Conservation (phyloP, 108 stramenopile species). For the Pseudonitzschia multistriata region DNA sequence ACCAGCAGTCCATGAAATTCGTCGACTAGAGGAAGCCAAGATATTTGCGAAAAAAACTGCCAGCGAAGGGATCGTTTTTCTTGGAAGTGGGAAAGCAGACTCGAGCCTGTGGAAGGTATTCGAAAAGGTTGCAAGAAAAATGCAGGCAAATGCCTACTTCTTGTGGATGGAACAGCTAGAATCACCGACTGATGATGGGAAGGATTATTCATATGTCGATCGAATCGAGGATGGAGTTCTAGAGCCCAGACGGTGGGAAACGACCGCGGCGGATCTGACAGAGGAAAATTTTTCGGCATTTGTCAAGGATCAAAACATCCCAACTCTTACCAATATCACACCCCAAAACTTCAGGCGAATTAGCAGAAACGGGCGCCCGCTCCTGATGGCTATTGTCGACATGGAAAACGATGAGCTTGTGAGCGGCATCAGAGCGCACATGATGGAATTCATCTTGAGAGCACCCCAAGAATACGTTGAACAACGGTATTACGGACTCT, state of each 20-base stretch:
- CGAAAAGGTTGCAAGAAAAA: slow-evolving; percentile 64
- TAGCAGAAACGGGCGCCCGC: slow-evolving; percentile 55
- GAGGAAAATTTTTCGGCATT: slow-evolving; percentile 35
- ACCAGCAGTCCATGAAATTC: slow-evolving; percentile 48
- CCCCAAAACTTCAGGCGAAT: slow-evolving; percentile 73
- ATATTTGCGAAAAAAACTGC: slow-evolving; percentile 22
- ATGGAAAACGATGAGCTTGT: slow-evolving; percentile 40
- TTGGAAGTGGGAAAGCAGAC: slow-evolving; percentile 46
- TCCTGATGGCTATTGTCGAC: slow-evolving; percentile 72
- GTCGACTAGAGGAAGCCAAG: slow-evolving; percentile 47
- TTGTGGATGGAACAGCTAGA: slow-evolving; percentile 39
- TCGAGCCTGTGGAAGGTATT: slow-evolving; percentile 61
- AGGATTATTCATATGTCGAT: slow-evolving; percentile 38
- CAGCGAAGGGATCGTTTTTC: slow-evolving; percentile 53
- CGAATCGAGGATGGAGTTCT: slow-evolving; percentile 16
- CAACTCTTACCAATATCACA: slow-evolving; percentile 57
- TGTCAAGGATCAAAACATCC: slow-evolving; percentile 56
- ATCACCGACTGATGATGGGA: slow-evolving; percentile 28
- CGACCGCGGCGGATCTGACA: slow-evolving; percentile 12
- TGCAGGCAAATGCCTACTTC: slow-evolving; percentile 64
- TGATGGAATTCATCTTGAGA: slow-evolving; percentile 49
- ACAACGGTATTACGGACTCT: slow-evolving; percentile 64
- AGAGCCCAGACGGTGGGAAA: slow-evolving; percentile 38
- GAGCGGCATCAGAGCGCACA: slow-evolving; percentile 39
- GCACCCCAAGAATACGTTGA: slow-evolving; percentile 32